Conservation (phyloP, 192 early-diverging fungal genomes). For the Mortierella claussenii region DNA sequence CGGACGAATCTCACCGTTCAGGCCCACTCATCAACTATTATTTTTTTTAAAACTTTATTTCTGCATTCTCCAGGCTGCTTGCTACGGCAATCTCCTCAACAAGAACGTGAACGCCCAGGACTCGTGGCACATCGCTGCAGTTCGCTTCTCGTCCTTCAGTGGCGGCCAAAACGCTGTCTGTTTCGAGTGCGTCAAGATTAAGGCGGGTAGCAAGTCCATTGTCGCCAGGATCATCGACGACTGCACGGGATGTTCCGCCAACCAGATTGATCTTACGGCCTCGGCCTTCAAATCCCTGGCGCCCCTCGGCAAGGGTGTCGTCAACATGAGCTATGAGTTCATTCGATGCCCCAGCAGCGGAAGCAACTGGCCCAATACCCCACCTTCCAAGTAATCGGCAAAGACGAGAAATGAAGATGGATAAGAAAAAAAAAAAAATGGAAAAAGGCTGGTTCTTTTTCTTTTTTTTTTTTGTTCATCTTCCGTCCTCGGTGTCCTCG, state of each 20-base stretch:
- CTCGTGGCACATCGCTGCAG: slow-evolving; percentile 40
- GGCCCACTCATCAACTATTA: neutral
- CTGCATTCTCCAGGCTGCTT: slow-evolving; percentile 20
- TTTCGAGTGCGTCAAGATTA: slow-evolving; percentile 43
- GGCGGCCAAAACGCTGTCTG: slow-evolving; percentile 12
- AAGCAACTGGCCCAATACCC: slow-evolving; percentile 34
- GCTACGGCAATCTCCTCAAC: slow-evolving; percentile 37
- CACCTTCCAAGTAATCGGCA: slow-evolving; percentile 13
- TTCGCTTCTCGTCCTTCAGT: slow-evolving; percentile 2
- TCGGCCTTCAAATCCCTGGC: slow-evolving; percentile 18
- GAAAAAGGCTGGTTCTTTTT: neutral
- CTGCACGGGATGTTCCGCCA: slow-evolving; percentile 19
- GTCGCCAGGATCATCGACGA: slow-evolving; percentile 44
- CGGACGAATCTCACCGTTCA: too few species aligned
- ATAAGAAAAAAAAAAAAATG: too few species aligned
- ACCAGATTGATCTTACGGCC: slow-evolving; percentile 31
- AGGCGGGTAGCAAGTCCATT: slow-evolving; percentile 14
- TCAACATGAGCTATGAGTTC: slow-evolving; percentile 22
- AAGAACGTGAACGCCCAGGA: slow-evolving; percentile 26
- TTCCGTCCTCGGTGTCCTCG: neutral
- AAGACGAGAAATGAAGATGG: neutral
- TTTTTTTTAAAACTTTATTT: neutral
- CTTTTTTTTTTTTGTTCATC: neutral
- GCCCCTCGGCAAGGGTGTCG: slow-evolving; percentile 8
- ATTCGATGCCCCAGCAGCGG: slow-evolving; percentile 29